Evolutionary conservation across 768 basidiomycete genomes (phyloP).

Genomic region (Xerocomus spinulosus): DNA sequence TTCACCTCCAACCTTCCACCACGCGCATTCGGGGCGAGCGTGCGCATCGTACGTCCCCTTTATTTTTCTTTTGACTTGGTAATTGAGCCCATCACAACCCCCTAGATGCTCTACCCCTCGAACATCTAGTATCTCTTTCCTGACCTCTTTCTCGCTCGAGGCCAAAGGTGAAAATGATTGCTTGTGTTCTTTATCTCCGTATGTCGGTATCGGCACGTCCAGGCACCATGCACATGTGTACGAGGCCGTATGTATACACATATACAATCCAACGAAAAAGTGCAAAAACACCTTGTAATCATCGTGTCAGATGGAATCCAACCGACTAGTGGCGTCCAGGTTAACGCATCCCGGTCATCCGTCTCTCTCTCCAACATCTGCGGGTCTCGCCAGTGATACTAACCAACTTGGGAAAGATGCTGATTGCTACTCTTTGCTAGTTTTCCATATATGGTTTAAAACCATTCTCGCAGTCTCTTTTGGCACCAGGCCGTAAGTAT

Average conservation of each 20-base stretch:
- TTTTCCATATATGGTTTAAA: too few species aligned
- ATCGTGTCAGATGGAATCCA: too few species aligned
- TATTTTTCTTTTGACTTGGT: neutral
- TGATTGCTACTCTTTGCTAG: too few species aligned
- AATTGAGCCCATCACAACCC: neutral
- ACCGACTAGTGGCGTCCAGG: too few species aligned
- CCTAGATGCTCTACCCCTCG: constrained; percentile 90
- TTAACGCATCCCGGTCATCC: too few species aligned
- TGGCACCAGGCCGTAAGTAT: too few species aligned
- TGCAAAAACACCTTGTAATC: constrained; percentile 12
- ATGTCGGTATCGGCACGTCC: constrained; percentile 15
- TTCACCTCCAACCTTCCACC: constrained; percentile 95
- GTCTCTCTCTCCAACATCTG: too few species aligned
- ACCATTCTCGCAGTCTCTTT: too few species aligned
- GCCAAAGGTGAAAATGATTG: constrained; percentile 1
- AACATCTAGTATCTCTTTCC: constrained; percentile 47
- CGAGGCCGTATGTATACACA: constrained; percentile 18
- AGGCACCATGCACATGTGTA: constrained; percentile 14
- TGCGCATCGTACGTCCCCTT: constrained; percentile 68
- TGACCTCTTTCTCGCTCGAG: constrained; percentile 1
- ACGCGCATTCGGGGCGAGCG: constrained; percentile 86
- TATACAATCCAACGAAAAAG: constrained; percentile 5
- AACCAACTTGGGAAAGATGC: too few species aligned
- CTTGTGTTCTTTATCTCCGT: constrained; percentile 20
- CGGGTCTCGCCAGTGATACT: too few species aligned